Conservation (phyloP, 2,329 filamentous ascomycete species). For the Fusarium luffae region DNA sequence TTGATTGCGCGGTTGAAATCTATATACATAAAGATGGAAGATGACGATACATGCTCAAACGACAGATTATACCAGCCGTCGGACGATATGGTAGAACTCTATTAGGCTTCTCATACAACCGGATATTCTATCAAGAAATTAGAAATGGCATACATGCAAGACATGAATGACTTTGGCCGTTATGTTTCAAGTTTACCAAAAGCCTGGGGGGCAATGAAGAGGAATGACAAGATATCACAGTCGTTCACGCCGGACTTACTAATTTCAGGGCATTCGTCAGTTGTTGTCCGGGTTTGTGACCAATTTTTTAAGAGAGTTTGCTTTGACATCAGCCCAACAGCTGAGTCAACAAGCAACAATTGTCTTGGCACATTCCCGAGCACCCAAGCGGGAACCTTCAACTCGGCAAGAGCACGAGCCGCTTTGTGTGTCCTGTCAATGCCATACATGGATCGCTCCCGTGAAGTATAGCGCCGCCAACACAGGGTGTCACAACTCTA, state of each 20-base stretch:
- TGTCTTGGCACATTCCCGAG: constrained; percentile 39
- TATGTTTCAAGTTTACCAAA: constrained; percentile 3
- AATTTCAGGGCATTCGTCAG: background rate
- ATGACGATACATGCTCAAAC: background rate
- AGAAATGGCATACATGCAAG: background rate
- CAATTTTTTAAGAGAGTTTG: constrained; percentile 1
- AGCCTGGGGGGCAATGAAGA: background rate
- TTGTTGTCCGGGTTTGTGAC: background rate
- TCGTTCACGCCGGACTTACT: background rate
- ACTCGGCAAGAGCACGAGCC: constrained; percentile 27
- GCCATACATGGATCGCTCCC: background rate
- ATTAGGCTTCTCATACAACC: background rate
- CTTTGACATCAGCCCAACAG: constrained; percentile 3
- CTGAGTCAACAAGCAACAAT: constrained; percentile 3
- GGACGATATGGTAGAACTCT: background rate
- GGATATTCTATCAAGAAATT: background rate
- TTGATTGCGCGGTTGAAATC: background rate
- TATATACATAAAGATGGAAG: background rate
- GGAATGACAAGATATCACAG: background rate
- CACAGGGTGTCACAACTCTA: background rate
- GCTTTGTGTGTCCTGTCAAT: constrained; percentile 24
- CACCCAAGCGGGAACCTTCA: constrained; percentile 6
- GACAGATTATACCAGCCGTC: background rate
- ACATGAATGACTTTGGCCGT: background rate
- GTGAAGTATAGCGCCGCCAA: constrained; percentile 20